Evolutionary conservation across 345 rosid genomes (phyloP).

Genomic region (Lumnitzera racemosa): DNA sequence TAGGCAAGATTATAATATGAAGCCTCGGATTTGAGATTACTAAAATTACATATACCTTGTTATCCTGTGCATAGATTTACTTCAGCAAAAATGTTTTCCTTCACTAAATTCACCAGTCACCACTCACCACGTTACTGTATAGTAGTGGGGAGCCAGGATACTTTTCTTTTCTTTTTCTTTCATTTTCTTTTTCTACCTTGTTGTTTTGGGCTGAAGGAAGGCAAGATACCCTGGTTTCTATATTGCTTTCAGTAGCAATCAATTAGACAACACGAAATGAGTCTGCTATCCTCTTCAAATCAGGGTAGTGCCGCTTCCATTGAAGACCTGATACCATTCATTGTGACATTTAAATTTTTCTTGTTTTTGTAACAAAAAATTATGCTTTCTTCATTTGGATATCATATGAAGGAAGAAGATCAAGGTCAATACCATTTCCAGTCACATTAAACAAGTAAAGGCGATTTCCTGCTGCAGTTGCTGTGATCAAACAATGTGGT

Average conservation of each 20-base stretch:
- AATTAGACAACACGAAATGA: constrained; percentile 74
- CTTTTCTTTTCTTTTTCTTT: background rate
- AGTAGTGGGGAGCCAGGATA: too few relatives aligned
- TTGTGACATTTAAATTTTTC: background rate
- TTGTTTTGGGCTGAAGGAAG: background rate
- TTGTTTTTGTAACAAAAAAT: too few relatives aligned
- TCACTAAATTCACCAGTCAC: background rate
- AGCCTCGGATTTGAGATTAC: too few relatives aligned
- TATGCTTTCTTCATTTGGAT: too few relatives aligned
- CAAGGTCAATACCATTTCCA: constrained; percentile 44
- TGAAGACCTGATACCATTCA: constrained; percentile 56
- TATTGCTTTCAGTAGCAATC: background rate
- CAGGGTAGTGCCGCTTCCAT: constrained; percentile 92
- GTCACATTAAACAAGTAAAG: constrained; percentile 73
- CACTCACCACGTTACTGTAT: too few relatives aligned
- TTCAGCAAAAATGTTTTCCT: background rate
- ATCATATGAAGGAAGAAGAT: background rate
- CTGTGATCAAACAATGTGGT: constrained; percentile 80
- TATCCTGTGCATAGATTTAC: too few relatives aligned
- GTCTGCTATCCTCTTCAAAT: constrained; percentile 76
- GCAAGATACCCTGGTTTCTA: background rate
- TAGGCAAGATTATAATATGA: too few relatives aligned
- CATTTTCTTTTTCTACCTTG: too few relatives aligned
- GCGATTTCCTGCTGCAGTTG: constrained; percentile 96
- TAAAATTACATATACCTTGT: too few relatives aligned